Base-by-base conservation (phyloP, 164 flowering plant genomes). In the Tetrastigma voinierianum region DNA sequence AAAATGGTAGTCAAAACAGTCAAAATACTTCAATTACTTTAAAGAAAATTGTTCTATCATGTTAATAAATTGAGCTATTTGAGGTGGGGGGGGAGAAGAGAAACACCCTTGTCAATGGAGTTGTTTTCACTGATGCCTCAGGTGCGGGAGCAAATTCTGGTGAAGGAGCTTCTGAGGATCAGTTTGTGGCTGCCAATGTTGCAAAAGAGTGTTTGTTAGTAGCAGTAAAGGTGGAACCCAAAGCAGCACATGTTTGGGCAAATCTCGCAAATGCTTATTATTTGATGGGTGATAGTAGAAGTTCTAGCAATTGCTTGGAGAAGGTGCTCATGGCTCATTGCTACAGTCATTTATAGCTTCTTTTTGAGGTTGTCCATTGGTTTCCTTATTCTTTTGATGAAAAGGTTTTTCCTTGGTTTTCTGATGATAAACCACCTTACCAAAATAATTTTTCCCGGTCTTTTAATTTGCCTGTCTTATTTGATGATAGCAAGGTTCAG, bases 111-210 rank as follows among this genome's bases (percentile, higher is more conserved):
- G 14, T 45, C 9, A 9, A 1, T 23, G 24, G 16, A 8, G 12
- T 15, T 13, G 19, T 12, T 55, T 15, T 21, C 56, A 18, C 20
- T 70, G 47, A 64, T 23, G 66, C 64, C 43, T 48, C 73, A 90
- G 98, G 98, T 79, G 88, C 97, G 59, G 97, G 97, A 51, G 92
- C 97, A 56, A 81, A 72, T 75, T 77, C 84, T 52, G 85, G 76
- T 66, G 86, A 83, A 60, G 79, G 70, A 61, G 75, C 84, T 71
- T 76, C 71, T 57, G 65, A 47, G n/a, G 80, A 86, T 69, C 84
- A 82, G 70, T 56, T 72, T 74, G 61, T 61, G 23, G 93, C 96
- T 62, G 80, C 84, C 66, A 82, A 80, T 81, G 87, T 84, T 68
- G 97, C 98, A 23, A 90, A 86, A 74, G 93, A 90, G 57, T 90